phyloP scores from a whole-genome alignment of 2,329 filamentous ascomycete species.

The Didymella exigua region DNA sequence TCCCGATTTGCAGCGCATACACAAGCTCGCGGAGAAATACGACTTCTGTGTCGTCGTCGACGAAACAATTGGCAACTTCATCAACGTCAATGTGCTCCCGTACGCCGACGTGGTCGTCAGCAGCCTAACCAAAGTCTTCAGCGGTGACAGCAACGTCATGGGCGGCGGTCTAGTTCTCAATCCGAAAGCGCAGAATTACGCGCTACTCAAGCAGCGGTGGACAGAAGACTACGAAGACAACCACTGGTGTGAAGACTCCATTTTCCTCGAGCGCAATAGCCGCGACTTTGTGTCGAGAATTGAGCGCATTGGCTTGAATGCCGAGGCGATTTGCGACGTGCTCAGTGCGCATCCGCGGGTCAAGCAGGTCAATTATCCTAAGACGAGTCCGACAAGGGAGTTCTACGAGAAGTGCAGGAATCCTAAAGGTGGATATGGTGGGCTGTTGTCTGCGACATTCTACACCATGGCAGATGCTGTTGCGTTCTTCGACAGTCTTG shows the following conservation, averaged over 20 bases:
- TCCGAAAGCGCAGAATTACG: slow-evolving; percentile 72
- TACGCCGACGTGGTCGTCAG: slow-evolving; percentile 91
- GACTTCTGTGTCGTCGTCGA: slow-evolving; percentile 91
- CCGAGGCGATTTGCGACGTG: slow-evolving; percentile 79
- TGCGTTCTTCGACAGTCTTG: slow-evolving; percentile 82
- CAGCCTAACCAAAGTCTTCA: slow-evolving; percentile 96
- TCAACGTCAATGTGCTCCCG: slow-evolving; percentile 91
- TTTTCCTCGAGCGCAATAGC: slow-evolving; percentile 96
- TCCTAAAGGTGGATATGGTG: slow-evolving; percentile 82
- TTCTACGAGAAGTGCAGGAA: slow-evolving; percentile 82
- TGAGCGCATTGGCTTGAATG: slow-evolving; percentile 81
- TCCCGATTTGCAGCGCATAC: slow-evolving; percentile 83
- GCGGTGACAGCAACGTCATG: slow-evolving; percentile 98
- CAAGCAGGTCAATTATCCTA: slow-evolving; percentile 85
- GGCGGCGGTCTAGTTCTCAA: slow-evolving; percentile 76
- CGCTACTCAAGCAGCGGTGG: slow-evolving; percentile 69
- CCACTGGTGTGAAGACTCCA: slow-evolving; percentile 90
- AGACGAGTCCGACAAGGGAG: slow-evolving; percentile 69
- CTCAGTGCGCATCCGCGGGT: slow-evolving; percentile 68
- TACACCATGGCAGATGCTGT: slow-evolving; percentile 71
- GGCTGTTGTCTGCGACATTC: slow-evolving; percentile 85
- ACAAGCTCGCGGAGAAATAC: slow-evolving; percentile 76
- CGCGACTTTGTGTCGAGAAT: slow-evolving; percentile 86
- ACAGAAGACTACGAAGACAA: slow-evolving; percentile 77
- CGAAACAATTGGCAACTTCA: slow-evolving; percentile 95